phyloP scores from a whole-genome alignment of 2,329 filamentous ascomycete species.

The Exserohilum rostratum region DNA sequence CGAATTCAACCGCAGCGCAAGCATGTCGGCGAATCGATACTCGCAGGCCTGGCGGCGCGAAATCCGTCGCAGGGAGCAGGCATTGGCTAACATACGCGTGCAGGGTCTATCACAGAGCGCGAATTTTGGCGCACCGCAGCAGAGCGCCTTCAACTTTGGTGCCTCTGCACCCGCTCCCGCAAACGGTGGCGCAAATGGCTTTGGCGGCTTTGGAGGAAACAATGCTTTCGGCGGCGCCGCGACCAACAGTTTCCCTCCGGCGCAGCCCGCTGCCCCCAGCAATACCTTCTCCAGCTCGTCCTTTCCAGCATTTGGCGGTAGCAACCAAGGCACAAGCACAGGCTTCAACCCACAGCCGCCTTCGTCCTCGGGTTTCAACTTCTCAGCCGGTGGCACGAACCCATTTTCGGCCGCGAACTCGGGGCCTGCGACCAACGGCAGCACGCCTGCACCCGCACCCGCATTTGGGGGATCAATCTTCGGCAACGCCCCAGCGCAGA shows the following conservation, averaged over 20 bases:
- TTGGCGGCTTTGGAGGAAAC: conserved; percentile 12
- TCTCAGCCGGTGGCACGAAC: conserved; percentile 30
- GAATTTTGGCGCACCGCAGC: conserved; percentile 26
- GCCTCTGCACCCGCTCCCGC: conserved; percentile 25
- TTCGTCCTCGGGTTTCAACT: conserved; percentile 33
- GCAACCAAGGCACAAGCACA: conserved; percentile 16
- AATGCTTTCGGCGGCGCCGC: conserved; percentile 27
- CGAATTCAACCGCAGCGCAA: conserved; percentile 5
- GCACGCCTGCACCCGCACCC: conserved; percentile 13
- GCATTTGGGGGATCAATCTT: conserved; percentile 27
- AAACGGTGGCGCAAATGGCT: conserved; percentile 16
- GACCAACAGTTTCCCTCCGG: conserved; percentile 42
- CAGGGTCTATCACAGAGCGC: conserved; percentile 32
- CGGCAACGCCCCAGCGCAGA: conserved; percentile 21
- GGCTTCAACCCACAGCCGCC: conserved; percentile 37
- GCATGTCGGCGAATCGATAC: conserved; percentile 13
- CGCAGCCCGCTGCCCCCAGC: conserved; percentile 31
- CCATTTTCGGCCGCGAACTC: conserved; percentile 29
- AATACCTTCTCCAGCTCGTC: conserved; percentile 38
- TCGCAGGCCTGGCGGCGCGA: conserved; percentile 13
- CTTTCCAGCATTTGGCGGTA: conserved; percentile 40
- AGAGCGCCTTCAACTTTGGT: conserved; percentile 32
- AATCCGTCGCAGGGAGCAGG: conserved; percentile 14
- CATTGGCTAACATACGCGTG: conserved; percentile 26
- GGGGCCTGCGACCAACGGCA: conserved; percentile 31